Conservation (phyloP, 2,329 filamentous ascomycete genomes). For the Penicillium sp. region DNA sequence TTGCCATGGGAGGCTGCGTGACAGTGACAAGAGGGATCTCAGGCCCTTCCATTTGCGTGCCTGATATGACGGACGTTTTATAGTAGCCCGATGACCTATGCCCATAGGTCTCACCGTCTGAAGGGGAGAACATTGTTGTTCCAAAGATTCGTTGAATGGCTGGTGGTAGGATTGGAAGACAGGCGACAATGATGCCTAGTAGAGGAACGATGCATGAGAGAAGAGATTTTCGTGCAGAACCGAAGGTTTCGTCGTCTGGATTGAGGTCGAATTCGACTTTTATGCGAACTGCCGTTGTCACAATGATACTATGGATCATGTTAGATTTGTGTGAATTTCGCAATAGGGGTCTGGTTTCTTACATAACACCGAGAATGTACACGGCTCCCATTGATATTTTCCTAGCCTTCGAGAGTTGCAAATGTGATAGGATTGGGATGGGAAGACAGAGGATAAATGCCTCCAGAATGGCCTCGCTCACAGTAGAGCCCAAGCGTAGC, state of each 20-base stretch:
- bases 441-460: constrained; percentile 13
- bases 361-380: constrained; percentile 15
- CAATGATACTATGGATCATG: constrained; percentile 7
- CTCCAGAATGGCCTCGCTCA: constrained; percentile 12
- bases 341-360: not conserved
- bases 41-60: constrained; percentile 7
- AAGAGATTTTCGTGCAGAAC: constrained; percentile 13
- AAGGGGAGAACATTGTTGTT: not conserved
- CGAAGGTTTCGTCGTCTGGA: constrained; percentile 8
- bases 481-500: constrained; percentile 10
- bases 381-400: constrained; percentile 7
- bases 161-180: constrained; percentile 13
- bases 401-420: constrained; percentile 4
- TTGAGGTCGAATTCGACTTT: constrained; percentile 10
- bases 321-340: not conserved
- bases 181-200: constrained; percentile 18
- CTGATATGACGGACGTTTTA: constrained; percentile 10
- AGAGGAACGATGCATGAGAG: constrained; percentile 9
- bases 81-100: constrained; percentile 8
- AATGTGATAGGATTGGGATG: constrained; percentile 2
- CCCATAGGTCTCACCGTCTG: not conserved
- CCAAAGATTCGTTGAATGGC: constrained; percentile 4
- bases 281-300: constrained; percentile 10
- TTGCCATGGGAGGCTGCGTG: constrained; percentile 6
- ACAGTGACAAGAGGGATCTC: constrained; percentile 16